Evolutionary conservation across 129 eudicot species (phyloP).

Genomic region (Ambrosia artemisiifolia): DNA sequence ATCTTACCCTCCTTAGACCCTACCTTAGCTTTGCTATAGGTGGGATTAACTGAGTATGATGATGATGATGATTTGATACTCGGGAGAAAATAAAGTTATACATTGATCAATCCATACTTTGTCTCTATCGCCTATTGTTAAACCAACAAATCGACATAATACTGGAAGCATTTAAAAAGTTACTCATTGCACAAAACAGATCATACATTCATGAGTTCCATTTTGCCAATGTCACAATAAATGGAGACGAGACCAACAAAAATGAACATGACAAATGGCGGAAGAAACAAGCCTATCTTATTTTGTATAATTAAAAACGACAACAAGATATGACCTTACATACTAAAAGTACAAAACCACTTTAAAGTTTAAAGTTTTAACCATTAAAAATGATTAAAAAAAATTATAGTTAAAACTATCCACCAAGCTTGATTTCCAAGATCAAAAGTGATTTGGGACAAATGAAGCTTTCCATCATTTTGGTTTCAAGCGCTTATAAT

Average conservation of each 20-base stretch:
- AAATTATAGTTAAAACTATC: neutral
- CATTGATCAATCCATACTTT: neutral
- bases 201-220: neutral
- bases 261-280: neutral
- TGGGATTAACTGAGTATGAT: no score
- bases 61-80: no score
- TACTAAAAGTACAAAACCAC: no score
- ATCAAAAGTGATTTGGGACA: neutral
- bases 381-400: neutral
- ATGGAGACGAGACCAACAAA: neutral
- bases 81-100: neutral
- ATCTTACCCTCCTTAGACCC: no score
- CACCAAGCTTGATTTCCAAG: neutral
- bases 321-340: neutral
- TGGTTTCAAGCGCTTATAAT: neutral
- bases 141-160: neutral
- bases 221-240: neutral
- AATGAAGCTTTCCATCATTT: neutral
- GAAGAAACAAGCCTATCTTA: neutral
- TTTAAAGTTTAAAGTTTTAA: neutral
- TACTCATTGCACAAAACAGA: neutral
- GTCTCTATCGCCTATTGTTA: neutral
- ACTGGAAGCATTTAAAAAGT: neutral
- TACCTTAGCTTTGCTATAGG: no score
- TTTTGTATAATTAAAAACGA: neutral